Base-by-base conservation (phyloP, 352 stramenopile genomes). In the Elongisporangium prolatum region DNA sequence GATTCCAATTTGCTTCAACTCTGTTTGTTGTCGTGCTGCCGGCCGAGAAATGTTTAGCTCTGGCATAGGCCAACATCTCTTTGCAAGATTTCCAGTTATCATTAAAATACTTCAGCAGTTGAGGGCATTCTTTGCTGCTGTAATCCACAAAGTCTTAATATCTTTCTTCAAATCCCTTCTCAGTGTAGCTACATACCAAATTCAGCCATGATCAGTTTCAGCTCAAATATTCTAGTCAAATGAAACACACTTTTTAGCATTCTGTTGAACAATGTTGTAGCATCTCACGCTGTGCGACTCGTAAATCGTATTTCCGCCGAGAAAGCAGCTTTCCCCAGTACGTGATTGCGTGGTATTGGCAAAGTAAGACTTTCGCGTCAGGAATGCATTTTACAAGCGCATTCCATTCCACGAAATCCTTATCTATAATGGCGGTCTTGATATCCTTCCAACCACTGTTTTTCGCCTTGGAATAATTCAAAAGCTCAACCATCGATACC, bases 321-420 rank as follows among this genome's bases (percentile, higher is more conserved):
- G 57, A 10, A 64, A 34, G 5, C 20, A 65, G 24, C 53, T 73
- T 73, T 18, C 52, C 52, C 50, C 57, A 58, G 22, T 34, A 34
- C 24, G 24, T 8, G 4, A 34, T 34, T 7, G 52, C 52, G 18
- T 69, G 63, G n/a, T 60, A 67, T n/a, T 72, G 60, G 16, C 57
- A 67, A 0, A 71, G 13, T 6, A 64, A 9, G 0, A 71, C 25
- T 0, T 54, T 67, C 1, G 58, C 52, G 0, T 18, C 18, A 0
- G 60, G 58, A 21, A 72, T 65, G 2, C 17, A 22, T 16, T 48
- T 3, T 21, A 65, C 21, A 14, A 73, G 48, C 0, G 57, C 54
- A 0, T 22, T 14, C 54, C 62, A 69, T 34, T 73, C 62, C 5
- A 63, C 50, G n/a, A 65, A 70, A 34, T 70, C 61, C 48, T 73